Percentiles rank a stretch among this genome's conserved stretches.
These are phyloP conservation scores for Thermothelomyces thermophilus DNA, from an alignment of 2,329 filamentous ascomycete species.

Conservation along the genomic window DNA sequence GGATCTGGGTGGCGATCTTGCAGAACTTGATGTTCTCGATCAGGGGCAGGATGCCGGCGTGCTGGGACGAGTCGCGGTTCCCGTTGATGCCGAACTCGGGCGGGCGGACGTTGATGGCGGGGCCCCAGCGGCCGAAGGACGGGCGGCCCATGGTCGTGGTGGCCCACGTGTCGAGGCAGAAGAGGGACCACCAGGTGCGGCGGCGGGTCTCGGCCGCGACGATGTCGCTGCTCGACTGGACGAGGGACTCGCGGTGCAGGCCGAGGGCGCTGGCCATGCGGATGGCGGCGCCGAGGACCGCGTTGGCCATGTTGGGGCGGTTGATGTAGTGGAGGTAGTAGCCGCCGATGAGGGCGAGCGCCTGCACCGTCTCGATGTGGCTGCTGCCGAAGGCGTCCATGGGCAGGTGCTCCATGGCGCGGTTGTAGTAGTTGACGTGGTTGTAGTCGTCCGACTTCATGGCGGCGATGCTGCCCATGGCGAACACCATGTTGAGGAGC, in stretches of 20 bases:
- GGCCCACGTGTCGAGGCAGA: constrained; percentile 69
- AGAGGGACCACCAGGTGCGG: constrained; percentile 68
- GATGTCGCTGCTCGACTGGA: constrained; percentile 39
- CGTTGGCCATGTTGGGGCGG: constrained; percentile 69
- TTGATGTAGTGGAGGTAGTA: constrained; percentile 76
- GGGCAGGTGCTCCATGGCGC: constrained; percentile 59
- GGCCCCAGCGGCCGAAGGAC: constrained; percentile 60
- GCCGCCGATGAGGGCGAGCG: constrained; percentile 63
- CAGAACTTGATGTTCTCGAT: constrained; percentile 75
- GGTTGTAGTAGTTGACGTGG: constrained; percentile 64
- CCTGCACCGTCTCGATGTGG: constrained; percentile 67
- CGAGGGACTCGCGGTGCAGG: constrained; percentile 56
- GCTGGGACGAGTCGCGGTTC: constrained; percentile 45
- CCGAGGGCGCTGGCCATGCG: constrained; percentile 70
- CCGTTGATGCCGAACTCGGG: constrained; percentile 49
- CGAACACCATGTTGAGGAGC: constrained; percentile 69
- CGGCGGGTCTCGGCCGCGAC: constrained; percentile 54
- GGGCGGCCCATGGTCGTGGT: constrained; percentile 64
- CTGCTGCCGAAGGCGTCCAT: constrained; percentile 64
- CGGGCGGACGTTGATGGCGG: constrained; percentile 58
- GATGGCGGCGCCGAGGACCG: constrained; percentile 62
- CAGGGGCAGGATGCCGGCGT: constrained; percentile 61
- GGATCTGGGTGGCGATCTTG: constrained; percentile 70
- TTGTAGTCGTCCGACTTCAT: constrained; percentile 58
- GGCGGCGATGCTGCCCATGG: constrained; percentile 65